Evolutionary conservation across 1,284 basidiomycete genomes (phyloP).

Genomic region (Cryptococcus hybrid): DNA sequence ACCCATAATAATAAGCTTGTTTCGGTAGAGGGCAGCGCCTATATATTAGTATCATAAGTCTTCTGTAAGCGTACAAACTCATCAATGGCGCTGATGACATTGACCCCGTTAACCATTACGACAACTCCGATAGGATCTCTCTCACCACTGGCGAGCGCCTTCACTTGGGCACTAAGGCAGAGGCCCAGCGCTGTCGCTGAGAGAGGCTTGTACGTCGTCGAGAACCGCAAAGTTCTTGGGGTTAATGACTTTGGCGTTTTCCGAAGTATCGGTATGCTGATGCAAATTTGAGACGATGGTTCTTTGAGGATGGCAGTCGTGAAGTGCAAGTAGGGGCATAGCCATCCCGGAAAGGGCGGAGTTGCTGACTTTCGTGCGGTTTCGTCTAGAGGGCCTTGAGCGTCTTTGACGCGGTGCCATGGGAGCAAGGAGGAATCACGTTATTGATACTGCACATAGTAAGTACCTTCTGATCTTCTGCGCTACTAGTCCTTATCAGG

Average conservation of each 20-base stretch:
- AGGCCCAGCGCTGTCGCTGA: conserved; percentile 29
- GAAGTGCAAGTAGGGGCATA: too few species aligned
- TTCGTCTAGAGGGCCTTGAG: too few species aligned
- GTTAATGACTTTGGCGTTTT: conserved; percentile 34
- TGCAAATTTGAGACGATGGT: too few species aligned
- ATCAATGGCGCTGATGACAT: conserved; percentile 72
- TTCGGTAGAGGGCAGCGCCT: conserved; percentile 59
- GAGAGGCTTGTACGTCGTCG: conserved; percentile 14
- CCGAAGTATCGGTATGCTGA: conserved; percentile 8
- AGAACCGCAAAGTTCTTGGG: conserved; percentile 31
- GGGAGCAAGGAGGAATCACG: too few species aligned
- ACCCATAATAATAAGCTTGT: conserved; percentile 62
- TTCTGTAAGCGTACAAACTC: conserved; percentile 2
- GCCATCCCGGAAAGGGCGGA: too few species aligned
- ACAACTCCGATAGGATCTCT: conserved; percentile 32
- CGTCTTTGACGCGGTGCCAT: too few species aligned
- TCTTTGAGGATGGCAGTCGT: too few species aligned
- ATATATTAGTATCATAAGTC: conserved; percentile 22
- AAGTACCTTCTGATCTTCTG: too few species aligned
- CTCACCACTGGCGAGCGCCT: conserved; percentile 54
- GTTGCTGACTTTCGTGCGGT: too few species aligned
- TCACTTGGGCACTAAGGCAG: conserved; percentile 51
- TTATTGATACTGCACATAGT: too few species aligned
- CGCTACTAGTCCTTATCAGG: too few species aligned
- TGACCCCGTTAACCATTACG: conserved; percentile 31